Base-by-base conservation (phyloP, 192 early-diverging fungal genomes). In the Linnemannia zychae region DNA sequence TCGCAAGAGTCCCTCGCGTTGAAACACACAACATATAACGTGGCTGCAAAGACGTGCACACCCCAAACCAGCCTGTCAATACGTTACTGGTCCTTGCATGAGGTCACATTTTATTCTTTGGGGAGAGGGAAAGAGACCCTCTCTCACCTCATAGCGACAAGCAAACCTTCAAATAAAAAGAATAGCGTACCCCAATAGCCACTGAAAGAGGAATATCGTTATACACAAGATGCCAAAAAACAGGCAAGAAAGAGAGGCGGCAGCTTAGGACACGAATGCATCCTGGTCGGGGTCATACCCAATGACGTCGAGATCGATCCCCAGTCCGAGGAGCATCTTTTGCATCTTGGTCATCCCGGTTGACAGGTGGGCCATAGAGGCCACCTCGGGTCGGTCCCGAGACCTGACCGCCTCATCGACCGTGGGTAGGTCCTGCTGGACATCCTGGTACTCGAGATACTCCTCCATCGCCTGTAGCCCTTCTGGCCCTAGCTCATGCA, bases 251-350 rank as follows among this genome's bases (percentile, higher is more conserved):
- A 60, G n/a, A n/a, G n/a, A 70, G 7, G 6, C 15, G 69, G 28
- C 52, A 6, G 69, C 47, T 67, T 49, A 46, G 4, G 57, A 46
- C 3, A 60, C 44, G 37, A 85, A 85, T 1, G 70, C 12, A 46
- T 85, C 83, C 28, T 74, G 73, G 34, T 85, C 83, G 13, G 50
- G 77, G n/a, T 85, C 57, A 40, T 85, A 85, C 18, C 77, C 83
- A 20, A 85, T 79, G 20, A 71, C 53, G 18, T 22, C 74, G 7
- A 74, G 77, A 15, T 76, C 74, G 38, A 85, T 66, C 12, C 83
- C 83, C 46, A 85, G 49, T 1, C 38, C 34, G 7, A 46, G 12
- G 7, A 85, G 40, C 18, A 85, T 66, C 70, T 50, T 76, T 20
- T 76, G 60, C 83, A 85, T 85, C 31, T 69, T 76, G 2, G 83